A percentile compares a stretch with the other conserved stretches of the same genome.
Evolutionary conservation across 345 rosid species (phyloP).

Genomic region (Stellera chamaejasme): DNA sequence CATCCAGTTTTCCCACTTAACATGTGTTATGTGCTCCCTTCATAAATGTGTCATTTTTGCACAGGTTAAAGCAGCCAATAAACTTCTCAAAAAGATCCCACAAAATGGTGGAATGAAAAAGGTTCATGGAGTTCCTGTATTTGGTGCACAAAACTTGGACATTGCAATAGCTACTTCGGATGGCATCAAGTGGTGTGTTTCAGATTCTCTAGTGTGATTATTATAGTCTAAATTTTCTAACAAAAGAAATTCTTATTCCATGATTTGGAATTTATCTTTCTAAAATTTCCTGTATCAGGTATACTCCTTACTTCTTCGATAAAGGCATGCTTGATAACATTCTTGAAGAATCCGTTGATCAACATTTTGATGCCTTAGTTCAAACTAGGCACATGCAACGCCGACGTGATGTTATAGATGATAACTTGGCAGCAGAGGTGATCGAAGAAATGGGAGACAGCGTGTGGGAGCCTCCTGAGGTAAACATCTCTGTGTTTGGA

Average conservation of each 20-base stretch:
- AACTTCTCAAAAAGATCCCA: conserved; percentile 62
- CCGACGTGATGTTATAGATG: conserved; percentile 73
- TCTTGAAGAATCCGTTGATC: conserved; percentile 93
- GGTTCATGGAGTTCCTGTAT: conserved; percentile 90
- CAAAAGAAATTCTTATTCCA: not conserved
- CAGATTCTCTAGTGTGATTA: conserved; percentile 1
- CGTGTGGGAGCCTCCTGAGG: conserved; percentile 92
- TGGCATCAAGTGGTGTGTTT: conserved; percentile 81
- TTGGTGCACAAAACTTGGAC: conserved; percentile 86
- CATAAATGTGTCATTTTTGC: not conserved
- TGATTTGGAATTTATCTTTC: conserved; percentile 10
- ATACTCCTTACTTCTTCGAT: conserved; percentile 95
- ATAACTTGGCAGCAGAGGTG: conserved; percentile 65
- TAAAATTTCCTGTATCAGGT: conserved; percentile 40
- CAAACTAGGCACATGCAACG: conserved; percentile 88
- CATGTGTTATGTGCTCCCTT: no score
- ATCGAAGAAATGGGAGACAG: conserved; percentile 87
- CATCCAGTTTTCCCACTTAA: no score
- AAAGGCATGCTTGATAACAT: conserved; percentile 86
- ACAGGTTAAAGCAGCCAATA: conserved; percentile 92
- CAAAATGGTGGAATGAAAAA: conserved; percentile 40
- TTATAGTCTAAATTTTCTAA: not conserved
- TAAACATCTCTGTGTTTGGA: conserved; percentile 14
- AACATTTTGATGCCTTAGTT: conserved; percentile 78
- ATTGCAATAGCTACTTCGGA: conserved; percentile 90